Evolutionary conservation across 2,329 filamentous ascomycete species (phyloP).

Genomic region (Claviceps maximensis): DNA sequence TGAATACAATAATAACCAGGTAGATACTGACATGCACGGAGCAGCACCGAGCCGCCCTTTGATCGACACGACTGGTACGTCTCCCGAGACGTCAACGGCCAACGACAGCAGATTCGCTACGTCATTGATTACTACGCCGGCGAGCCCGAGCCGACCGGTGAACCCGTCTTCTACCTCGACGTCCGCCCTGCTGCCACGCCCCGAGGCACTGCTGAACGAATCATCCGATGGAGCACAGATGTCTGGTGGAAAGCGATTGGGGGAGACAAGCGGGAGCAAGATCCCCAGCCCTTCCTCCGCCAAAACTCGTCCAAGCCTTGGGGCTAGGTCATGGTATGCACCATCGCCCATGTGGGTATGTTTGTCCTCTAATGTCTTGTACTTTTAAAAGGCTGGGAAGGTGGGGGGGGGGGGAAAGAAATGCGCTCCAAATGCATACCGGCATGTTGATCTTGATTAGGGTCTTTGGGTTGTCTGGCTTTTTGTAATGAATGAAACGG

Average conservation of each 20-base stretch:
- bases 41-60: constrained; percentile 71
- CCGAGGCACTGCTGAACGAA: constrained; percentile 63
- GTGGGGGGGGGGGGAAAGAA: neutral
- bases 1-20: neutral
- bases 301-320: constrained; percentile 11
- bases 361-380: neutral
- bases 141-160: constrained; percentile 66
- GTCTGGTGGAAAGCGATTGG: constrained; percentile 87
- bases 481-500: constrained; percentile 9
- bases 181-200: constrained; percentile 82
- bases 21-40: constrained; percentile 2
- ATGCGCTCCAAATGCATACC: constrained; percentile 3
- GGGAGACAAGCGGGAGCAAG: constrained; percentile 44
- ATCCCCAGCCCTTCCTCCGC: constrained; percentile 22
- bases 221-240: constrained; percentile 83
- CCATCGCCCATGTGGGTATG: neutral
- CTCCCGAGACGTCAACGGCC: constrained; percentile 53
- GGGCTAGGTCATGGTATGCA: constrained; percentile 3
- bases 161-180: constrained; percentile 92
- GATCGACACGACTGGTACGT: constrained; percentile 98
- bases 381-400: neutral
- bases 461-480: constrained; percentile 4
- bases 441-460: constrained; percentile 1
- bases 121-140: constrained; percentile 95
- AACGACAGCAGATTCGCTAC: constrained; percentile 71